Evolutionary conservation across 2,329 filamentous ascomycete species (phyloP).

Genomic region (Nemania sp.): DNA sequence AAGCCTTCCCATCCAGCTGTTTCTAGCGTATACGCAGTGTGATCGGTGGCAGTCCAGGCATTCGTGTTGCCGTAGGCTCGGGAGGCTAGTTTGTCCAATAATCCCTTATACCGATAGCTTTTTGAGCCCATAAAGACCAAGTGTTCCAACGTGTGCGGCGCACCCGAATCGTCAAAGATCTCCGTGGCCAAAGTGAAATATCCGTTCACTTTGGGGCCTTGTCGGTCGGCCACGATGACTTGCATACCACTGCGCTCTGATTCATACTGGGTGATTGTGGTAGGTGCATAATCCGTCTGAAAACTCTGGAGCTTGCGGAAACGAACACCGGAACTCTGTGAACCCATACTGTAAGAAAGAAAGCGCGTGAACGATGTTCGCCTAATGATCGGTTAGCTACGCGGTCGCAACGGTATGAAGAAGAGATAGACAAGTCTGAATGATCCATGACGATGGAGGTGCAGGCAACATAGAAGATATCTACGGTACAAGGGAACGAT

Average conservation of each 20-base stretch:
- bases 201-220: slow-evolving; percentile 92
- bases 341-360: slow-evolving; percentile 55
- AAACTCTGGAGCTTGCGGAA: slow-evolving; percentile 89
- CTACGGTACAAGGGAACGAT: slow-evolving; percentile 6
- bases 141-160: slow-evolving; percentile 84
- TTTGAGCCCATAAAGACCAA: slow-evolving; percentile 88
- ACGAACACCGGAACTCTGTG: slow-evolving; percentile 53
- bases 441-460: not conserved
- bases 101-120: slow-evolving; percentile 90
- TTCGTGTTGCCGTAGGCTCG: slow-evolving; percentile 93
- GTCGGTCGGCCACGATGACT: slow-evolving; percentile 85
- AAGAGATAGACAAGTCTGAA: not conserved
- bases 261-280: slow-evolving; percentile 91
- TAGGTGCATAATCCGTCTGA: slow-evolving; percentile 85
- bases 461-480: not conserved
- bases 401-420: not conserved
- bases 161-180: slow-evolving; percentile 95
- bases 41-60: slow-evolving; percentile 95
- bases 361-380: slow-evolving; percentile 16
- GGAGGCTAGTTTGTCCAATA: slow-evolving; percentile 91
- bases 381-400: slow-evolving; percentile 10
- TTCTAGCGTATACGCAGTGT: slow-evolving; percentile 94
- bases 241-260: slow-evolving; percentile 94
- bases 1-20: slow-evolving; percentile 98
- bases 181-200: slow-evolving; percentile 96